Conservation (phyloP, 768 basidiomycete species). For the Pleurotus pulmonarius region DNA sequence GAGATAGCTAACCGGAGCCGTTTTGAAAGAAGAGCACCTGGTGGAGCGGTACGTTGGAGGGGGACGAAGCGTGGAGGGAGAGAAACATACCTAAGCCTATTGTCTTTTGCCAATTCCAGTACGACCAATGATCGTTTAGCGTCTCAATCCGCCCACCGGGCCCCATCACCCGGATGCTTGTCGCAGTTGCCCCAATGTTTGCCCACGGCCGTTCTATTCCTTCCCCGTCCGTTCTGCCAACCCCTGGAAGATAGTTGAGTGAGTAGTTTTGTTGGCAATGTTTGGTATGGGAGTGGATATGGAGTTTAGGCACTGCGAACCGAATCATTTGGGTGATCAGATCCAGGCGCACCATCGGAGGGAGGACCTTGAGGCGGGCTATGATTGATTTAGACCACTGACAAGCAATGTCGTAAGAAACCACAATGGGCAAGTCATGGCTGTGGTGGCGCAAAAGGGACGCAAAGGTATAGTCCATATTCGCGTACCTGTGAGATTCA, state of each 20-base stretch:
- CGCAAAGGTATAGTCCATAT: constrained; percentile 32
- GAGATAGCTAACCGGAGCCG: too few relatives aligned
- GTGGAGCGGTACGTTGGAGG: too few relatives aligned
- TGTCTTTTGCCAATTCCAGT: too few relatives aligned
- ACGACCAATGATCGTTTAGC: too few relatives aligned
- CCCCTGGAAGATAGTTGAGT: constrained; percentile 17
- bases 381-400: not conserved
- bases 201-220: constrained; percentile 28
- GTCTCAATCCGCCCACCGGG: too few relatives aligned
- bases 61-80: too few relatives aligned
- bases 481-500: constrained; percentile 31
- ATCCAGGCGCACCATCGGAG: constrained; percentile 6
- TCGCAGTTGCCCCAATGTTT: constrained; percentile 18
- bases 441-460: constrained; percentile 11
- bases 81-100: too few relatives aligned
- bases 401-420: not conserved
- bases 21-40: too few relatives aligned
- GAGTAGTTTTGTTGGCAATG: constrained; percentile 20
- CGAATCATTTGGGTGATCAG: constrained; percentile 7
- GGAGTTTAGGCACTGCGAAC: constrained; percentile 26
- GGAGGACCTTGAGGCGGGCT: constrained; percentile 14
- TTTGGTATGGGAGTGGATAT: constrained; percentile 20
- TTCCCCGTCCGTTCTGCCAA: constrained; percentile 31
- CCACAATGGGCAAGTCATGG: not conserved
- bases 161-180: too few relatives aligned